Evolutionary conservation across 192 early-diverging fungal species (phyloP).

Genomic region (Coemansia reversa): DNA sequence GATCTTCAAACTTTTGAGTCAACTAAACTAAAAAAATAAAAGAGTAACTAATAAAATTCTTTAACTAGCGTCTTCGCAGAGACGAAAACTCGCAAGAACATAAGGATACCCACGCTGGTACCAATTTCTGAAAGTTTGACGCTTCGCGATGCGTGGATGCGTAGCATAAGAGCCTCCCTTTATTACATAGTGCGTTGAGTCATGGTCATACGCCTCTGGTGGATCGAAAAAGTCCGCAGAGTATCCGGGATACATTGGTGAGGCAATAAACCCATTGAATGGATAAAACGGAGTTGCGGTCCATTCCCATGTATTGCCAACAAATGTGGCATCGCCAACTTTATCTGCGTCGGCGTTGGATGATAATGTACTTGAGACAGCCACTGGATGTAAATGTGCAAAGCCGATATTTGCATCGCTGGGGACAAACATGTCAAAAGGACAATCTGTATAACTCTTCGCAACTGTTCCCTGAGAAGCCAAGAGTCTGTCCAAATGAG

Average conservation of each 20-base stretch:
- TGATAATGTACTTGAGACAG: constrained; percentile 5
- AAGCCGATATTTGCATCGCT: constrained; percentile 69
- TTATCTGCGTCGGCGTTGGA: neutral
- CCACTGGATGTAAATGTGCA: constrained; percentile 61
- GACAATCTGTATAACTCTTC: neutral
- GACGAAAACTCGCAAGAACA: constrained; percentile 77
- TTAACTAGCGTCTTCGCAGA: constrained; percentile 24
- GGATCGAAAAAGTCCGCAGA: constrained; percentile 89
- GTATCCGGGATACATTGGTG: constrained; percentile 82
- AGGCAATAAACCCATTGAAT: constrained; percentile 62
- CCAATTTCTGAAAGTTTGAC: constrained; percentile 85
- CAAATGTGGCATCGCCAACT: constrained; percentile 35
- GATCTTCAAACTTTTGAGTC: neutral
- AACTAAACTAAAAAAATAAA: constrained; percentile 4
- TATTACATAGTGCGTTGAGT: constrained; percentile 73
- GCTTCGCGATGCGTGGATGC: constrained; percentile 66
- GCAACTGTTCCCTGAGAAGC: constrained; percentile 2
- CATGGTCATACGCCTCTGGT: constrained; percentile 3
- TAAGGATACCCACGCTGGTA: constrained; percentile 85
- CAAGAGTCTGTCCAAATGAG: constrained; percentile 10
- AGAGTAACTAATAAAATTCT: neutral
- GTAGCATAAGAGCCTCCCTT: constrained; percentile 89
- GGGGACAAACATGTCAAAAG: constrained; percentile 33
- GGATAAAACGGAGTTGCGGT: constrained; percentile 66
- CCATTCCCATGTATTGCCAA: constrained; percentile 78